Evolutionary conservation across 805 yeast species (phyloP), one percentile per base, ranked within the genome.

Genomic region (Sugiyamaella marilandica): DNA sequence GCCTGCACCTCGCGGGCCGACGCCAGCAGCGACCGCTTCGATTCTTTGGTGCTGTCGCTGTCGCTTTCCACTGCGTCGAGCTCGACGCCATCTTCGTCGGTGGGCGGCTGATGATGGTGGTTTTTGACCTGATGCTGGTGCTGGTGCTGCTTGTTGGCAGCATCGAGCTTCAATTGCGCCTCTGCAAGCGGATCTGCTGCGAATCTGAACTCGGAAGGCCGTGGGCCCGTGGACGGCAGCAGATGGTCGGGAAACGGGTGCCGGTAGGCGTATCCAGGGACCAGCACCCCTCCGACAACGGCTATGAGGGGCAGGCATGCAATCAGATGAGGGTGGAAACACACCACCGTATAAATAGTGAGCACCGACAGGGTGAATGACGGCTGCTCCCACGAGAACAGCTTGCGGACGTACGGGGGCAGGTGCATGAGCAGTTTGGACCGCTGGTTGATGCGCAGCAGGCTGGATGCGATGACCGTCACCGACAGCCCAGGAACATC

Each of bases 311-410:
- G 97, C 32, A 83, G 73, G 1, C 82, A 74, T 36, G 85, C 66
- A 10, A 87, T 70, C 47, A 85, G 67, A 63, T 82, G 82, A 0
- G 96, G 96, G 70, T 85, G 78, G 34, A 84, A 66, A 60, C 94
- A 85, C 1, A 83, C 70, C 55, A 81, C 74, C 0, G 96, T 83
- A 3, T 87, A 78, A 21, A 87, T 54, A 0, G 86, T 70, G 50
- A 88, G 67, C 19, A 73, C 64, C 0, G 84, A 72, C 4, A 90
- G 57, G 0, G 97, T 90, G 55, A 81, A 77, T 0, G 86, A 73
- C 0, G 95, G 91, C 26, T 76, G 73, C 54, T 82, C 79, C 97
- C 97, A 91, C 2, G 87, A 78, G 21, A 87, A 54, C 0, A 87
- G 36, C 46, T 36, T 26, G 11, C n/a, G 21, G n/a, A 50, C n/a